Evolutionary conservation across 768 basidiomycete species (phyloP), one percentile per base, ranked within the genome.

Genomic region (Suillus subalutaceus): DNA sequence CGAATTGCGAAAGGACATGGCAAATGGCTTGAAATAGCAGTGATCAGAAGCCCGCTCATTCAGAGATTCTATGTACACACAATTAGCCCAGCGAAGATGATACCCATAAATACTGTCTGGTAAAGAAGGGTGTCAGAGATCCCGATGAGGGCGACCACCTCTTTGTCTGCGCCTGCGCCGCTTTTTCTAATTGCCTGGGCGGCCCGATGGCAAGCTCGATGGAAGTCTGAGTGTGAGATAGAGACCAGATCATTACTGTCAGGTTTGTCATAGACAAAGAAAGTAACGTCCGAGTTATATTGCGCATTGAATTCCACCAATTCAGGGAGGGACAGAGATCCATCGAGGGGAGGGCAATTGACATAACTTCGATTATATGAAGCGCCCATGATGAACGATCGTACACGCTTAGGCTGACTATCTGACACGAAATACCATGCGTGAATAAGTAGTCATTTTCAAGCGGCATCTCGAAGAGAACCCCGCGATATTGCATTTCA

Each of bases 1-100:
- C 0, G 84, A 83, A 71, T 84, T 85, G 63, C 81, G 69, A 1
- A 79, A 71, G 1, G 80, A 81, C 32, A 79, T 73, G 7, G 74
- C 75, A 55, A 84, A 83, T 38, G 74, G 68, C 75, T 73, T 48
- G 15, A 62, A 6, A 9, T 16, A 16, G 46, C 48, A 8, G 74
- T 69, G 23, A 79, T 69, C 18, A 77, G 67, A 1, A 74, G 16
- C 68, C 37, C 77, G 73, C 10, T 20, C 38, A 6, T 18, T 63
- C 75, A 79, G 23, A 77, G 63, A 35, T 74, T 32, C 70, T 66
- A 50, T 78, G 73, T 0, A 68, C 73, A 38, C 64, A 77, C 77
- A 0, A 75, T 62, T 65, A 75, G 78, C 23, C 82, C 83, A 7
- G 83, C 81, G 10, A 79, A 71, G 2, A 82, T 72, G 53, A 84